A percentile compares a stretch with the other conserved stretches of the same genome.
These are phyloP conservation scores for Nicotiana undulata DNA, from an alignment of 257 asterid genomes.

Conservation along the genomic window DNA sequence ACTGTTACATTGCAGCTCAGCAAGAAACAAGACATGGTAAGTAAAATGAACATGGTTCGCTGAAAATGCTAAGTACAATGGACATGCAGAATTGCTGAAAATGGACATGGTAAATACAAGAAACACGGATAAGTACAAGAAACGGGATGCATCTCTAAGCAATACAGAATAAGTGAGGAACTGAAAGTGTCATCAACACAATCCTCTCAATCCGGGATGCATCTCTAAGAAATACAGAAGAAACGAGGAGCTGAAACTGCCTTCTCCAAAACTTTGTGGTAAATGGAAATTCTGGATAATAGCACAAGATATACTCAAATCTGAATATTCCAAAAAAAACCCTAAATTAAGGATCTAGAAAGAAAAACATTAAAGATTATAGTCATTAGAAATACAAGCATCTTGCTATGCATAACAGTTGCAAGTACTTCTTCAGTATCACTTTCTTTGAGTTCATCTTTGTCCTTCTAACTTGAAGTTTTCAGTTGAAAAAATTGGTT, in stretches of 20 bases:
- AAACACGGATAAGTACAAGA: too few species aligned
- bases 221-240: not conserved
- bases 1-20: too few species aligned
- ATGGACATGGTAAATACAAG: too few species aligned
- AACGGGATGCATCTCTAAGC: not conserved
- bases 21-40: too few species aligned
- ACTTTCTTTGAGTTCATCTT: too few species aligned
- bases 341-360: not conserved
- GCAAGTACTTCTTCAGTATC: not conserved
- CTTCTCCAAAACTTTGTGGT: not conserved
- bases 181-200: not conserved
- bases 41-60: too few species aligned
- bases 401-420: not conserved
- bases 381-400: not conserved
- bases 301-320: not conserved
- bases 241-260: not conserved
- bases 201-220: not conserved
- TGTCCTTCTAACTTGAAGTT: not conserved
- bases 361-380: not conserved
- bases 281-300: not conserved
- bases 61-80: too few species aligned
- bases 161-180: not conserved
- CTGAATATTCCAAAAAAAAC: not conserved
- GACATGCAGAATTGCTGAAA: too few species aligned
- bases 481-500: not conserved